A percentile compares a stretch with the other conserved stretches of the same genome.
phyloP scores from a whole-genome alignment of 2,329 filamentous ascomycete species.

The Clarireedia paspali region DNA sequence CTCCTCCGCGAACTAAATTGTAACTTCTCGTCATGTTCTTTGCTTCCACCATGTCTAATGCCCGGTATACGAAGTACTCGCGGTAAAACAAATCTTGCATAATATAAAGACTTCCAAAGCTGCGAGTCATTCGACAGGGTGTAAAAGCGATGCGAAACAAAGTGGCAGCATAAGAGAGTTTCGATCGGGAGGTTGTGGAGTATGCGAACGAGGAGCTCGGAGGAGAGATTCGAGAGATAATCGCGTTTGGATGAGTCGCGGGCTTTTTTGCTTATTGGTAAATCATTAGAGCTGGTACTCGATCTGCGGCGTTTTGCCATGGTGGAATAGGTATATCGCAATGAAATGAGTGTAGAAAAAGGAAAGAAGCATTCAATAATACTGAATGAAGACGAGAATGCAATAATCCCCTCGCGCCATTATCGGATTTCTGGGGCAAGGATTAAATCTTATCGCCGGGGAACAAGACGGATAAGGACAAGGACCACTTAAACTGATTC shows the following conservation, averaged over 20 bases:
- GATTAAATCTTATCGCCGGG: conserved; percentile 3
- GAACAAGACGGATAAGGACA: neutral
- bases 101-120: conserved; percentile 87
- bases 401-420: neutral
- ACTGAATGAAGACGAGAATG: neutral
- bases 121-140: conserved; percentile 72
- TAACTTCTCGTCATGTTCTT: conserved; percentile 14
- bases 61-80: conserved; percentile 70
- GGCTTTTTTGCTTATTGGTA: conserved; percentile 13
- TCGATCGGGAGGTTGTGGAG: conserved; percentile 66
- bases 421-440: conserved; percentile 1
- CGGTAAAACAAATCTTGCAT: conserved; percentile 76
- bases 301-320: conserved; percentile 23
- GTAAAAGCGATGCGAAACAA: conserved; percentile 69
- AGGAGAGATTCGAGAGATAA: conserved; percentile 65
- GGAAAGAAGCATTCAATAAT: neutral
- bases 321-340: neutral
- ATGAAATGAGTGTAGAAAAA: neutral
- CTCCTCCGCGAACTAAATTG: conserved; percentile 37
- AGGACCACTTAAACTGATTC: conserved; percentile 3
- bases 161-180: conserved; percentile 53
- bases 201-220: conserved; percentile 82
- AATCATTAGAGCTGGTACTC: conserved; percentile 1
- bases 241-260: conserved; percentile 36
- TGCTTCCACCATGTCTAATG: conserved; percentile 35